A percentile compares a stretch with the other conserved stretches of the same genome.
These are phyloP conservation scores for Hordeum vulgare DNA, from an alignment of 176 grass and related monocot species.

Conservation along the genomic window MorexV3_pseudomolecules_assembly NC_058518.1:481160805-481161304, in stretches of 20 bases:
- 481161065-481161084: not conserved
- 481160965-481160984: not conserved
- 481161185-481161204: not conserved
- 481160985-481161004: not conserved
- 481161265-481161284: too few relatives aligned
- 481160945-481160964: too few relatives aligned
- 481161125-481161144: not conserved
- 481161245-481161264: not conserved
- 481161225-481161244: not conserved
- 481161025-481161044: not conserved
- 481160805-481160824: too few relatives aligned
- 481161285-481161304: too few relatives aligned
- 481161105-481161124: not conserved
- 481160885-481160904: too few relatives aligned
- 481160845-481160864: too few relatives aligned
- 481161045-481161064: too few relatives aligned
- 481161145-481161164: not conserved
- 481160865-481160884: too few relatives aligned
- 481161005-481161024: not conserved
- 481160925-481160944: too few relatives aligned
- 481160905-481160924: too few relatives aligned
- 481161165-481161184: not conserved
- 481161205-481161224: not conserved
- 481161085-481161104: not conserved
- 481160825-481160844: too few relatives aligned